Evolutionary conservation across 768 basidiomycete species (phyloP), one percentile per base, ranked within the genome.

Genomic region (Boletus pseudopeckii): DNA sequence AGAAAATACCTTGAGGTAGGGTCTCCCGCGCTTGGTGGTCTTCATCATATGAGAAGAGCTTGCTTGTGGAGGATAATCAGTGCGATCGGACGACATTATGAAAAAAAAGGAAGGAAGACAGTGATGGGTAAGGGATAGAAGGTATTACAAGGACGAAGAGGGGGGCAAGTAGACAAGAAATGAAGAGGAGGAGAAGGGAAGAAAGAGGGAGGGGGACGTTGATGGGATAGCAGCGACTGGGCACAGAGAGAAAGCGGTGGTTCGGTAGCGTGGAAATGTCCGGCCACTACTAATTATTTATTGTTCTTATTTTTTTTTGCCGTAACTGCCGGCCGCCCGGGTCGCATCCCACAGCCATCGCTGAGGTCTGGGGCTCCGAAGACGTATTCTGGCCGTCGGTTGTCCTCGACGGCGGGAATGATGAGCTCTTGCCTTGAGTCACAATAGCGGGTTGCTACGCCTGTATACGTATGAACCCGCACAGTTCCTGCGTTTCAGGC

Each of bases 31-130:
- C 78, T 92, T 92, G 69, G 94, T 96, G 14, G 91, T 96, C 83
- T 96, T 95, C 94, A 98, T 97, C 90, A 96, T 91, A 72, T 96
- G 94, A 26, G 90, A 92, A 39, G 88, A 84, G 59, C 81, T 82
- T 39, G 82, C 77, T 63, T 80, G 80, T 30, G 80, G 74, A 69
- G 65, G 64, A n/a, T 43, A 33, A 63, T 64, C 65, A 48, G 72
- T 49, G 45, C 70, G 71, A 59, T 80, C 80, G 53, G 76, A 62
- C 5, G 75, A 61, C 77, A 75, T 77, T 38, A 63, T 64, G 53
- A 48, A 55, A 56, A 58, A 55, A 63, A 64, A 64, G 51, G 61
- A 53, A 57, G 53, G 55, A 22, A 42, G 48, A 38, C 41, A 17
- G 50, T 30, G 45, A 54, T n/a, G 46, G 42, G n/a, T 4, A 58